Conservation (phyloP, 768 basidiomycete species). For the Lactarius hengduanensis region DNA sequence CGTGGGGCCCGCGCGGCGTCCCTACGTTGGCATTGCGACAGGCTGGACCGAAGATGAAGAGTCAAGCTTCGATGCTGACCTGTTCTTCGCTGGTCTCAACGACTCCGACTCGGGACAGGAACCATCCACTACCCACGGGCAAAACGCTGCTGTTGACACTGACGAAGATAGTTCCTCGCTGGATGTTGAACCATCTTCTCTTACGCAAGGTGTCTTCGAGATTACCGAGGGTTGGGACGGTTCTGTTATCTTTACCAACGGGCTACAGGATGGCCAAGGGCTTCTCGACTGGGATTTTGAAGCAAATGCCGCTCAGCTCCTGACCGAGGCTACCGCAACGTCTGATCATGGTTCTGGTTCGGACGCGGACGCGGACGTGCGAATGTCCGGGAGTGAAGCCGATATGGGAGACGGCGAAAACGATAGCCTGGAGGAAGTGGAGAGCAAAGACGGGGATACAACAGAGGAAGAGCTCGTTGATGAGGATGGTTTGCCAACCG, state of each 20-base stretch:
- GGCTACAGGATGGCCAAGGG: conserved; percentile 52
- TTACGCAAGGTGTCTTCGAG: conserved; percentile 47
- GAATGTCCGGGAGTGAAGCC: conserved; percentile 44
- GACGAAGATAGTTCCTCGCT: conserved; percentile 38
- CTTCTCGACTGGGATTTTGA: conserved; percentile 72
- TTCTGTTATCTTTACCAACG: conserved; percentile 71
- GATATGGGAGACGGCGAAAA: conserved; percentile 42
- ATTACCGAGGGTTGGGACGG: conserved; percentile 74
- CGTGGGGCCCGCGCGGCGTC: conserved; percentile 35
- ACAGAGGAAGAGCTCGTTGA: conserved; percentile 87
- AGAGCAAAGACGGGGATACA: conserved; percentile 62
- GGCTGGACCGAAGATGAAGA: conserved; percentile 81
- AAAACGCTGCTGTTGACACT: conserved; percentile 35
- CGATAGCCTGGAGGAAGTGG: conserved; percentile 35
- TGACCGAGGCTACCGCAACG: conserved; percentile 49
- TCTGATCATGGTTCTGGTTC: conserved; percentile 39
- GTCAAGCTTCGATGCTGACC: conserved; percentile 76
- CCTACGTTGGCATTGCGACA: conserved; percentile 64
- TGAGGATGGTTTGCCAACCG: conserved; percentile 66
- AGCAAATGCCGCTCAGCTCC: conserved; percentile 48
- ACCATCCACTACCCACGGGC: conserved; percentile 30
- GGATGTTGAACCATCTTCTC: conserved; percentile 8
- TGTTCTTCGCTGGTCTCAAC: conserved; percentile 79
- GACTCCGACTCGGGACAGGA: conserved; percentile 48
- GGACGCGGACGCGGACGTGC: conserved; percentile 55